Conservation (phyloP, 106 monocot genomes). For the Platanthera guangdongensis region DNA sequence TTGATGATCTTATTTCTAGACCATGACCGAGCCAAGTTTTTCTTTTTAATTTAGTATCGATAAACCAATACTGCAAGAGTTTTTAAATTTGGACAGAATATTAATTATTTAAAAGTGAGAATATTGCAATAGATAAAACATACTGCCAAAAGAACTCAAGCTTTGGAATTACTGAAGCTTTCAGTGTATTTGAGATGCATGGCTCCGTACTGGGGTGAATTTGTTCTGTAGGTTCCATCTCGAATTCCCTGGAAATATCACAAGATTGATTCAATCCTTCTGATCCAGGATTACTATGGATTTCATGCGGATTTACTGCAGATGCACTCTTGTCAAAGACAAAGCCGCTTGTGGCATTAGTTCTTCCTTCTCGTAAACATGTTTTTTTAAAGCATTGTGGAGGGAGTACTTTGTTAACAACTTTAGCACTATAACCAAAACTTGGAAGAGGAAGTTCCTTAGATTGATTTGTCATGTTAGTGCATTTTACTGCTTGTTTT, state of each 20-base stretch:
- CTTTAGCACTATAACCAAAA: conserved; percentile 9
- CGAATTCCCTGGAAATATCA: conserved; percentile 17
- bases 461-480: conserved; percentile 13
- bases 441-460: conserved; percentile 7
- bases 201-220: conserved; percentile 12
- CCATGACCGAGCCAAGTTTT: neutral
- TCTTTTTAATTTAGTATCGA: no score
- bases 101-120: neutral
- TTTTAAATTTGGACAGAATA: neutral
- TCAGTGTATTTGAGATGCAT: conserved; percentile 4
- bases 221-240: conserved; percentile 3
- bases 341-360: conserved; percentile 7
- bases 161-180: conserved; percentile 53
- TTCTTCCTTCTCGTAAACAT: conserved; percentile 9
- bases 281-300: neutral
- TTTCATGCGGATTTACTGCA: conserved; percentile 10
- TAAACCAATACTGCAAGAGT: neutral
- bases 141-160: conserved; percentile 83
- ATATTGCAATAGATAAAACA: conserved; percentile 15
- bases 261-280: neutral
- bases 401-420: conserved; percentile 10
- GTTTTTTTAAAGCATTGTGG: conserved; percentile 14
- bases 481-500: conserved; percentile 6
- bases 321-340: conserved; percentile 10
- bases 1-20: neutral